Conservation (phyloP, 257 asterid species). For the Avicennia marina region DNA sequence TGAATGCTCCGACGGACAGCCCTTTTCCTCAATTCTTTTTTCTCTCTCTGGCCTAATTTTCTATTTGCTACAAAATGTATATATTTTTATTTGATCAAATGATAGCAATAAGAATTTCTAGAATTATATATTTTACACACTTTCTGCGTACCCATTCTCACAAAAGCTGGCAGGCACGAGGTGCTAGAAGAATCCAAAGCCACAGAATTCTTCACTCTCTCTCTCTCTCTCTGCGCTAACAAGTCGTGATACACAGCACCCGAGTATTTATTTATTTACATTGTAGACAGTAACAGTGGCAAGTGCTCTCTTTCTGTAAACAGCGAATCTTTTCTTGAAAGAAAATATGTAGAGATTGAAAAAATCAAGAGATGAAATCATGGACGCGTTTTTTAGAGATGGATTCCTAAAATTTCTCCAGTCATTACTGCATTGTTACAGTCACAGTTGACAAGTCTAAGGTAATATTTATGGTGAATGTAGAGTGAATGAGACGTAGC, state of each 20-base stretch:
- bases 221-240: slow-evolving; percentile 3
- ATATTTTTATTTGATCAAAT: neutral
- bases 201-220: slow-evolving; percentile 45
- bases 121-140: slow-evolving; percentile 24
- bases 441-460: neutral
- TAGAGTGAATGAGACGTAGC: slow-evolving; percentile 17
- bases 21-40: slow-evolving; percentile 22
- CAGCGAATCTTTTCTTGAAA: slow-evolving; percentile 22
- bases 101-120: slow-evolving; percentile 26
- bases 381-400: slow-evolving; percentile 11
- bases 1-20: slow-evolving; percentile 24
- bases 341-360: no score
- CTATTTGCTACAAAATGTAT: neutral
- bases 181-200: slow-evolving; percentile 83
- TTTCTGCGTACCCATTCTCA: slow-evolving; percentile 41
- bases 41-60: neutral
- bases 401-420: slow-evolving; percentile 10
- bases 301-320: neutral
- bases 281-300: slow-evolving; percentile 10
- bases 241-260: no score
- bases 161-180: slow-evolving; percentile 98
- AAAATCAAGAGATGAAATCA: neutral
- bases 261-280: no score
- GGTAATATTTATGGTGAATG: neutral
- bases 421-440: neutral